Evolutionary conservation across 1,284 basidiomycete species (phyloP).

Genomic region (Cryptococcus sp.): DNA sequence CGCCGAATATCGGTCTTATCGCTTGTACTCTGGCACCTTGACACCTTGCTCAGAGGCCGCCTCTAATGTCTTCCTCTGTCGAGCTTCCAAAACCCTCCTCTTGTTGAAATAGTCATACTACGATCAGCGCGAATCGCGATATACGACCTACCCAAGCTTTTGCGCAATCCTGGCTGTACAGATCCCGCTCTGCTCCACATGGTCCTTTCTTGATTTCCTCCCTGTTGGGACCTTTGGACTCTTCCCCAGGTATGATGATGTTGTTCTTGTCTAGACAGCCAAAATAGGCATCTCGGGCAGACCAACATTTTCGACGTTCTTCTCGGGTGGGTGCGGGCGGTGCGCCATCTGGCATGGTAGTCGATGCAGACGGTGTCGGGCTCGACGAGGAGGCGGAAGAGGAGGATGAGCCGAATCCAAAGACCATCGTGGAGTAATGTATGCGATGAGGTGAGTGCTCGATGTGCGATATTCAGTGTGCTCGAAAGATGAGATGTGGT

Average conservation of each 20-base stretch:
- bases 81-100: slow-evolving; percentile 45
- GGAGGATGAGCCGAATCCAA: slow-evolving; percentile 15
- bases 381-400: slow-evolving; percentile 11
- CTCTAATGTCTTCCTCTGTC: slow-evolving; percentile 43
- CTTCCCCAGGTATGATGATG: slow-evolving; percentile 32
- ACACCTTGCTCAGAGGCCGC: slow-evolving; percentile 34
- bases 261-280: slow-evolving; percentile 42
- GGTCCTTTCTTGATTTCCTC: slow-evolving; percentile 16
- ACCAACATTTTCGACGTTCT: slow-evolving; percentile 46
- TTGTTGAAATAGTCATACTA: slow-evolving; percentile 51
- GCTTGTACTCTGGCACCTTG: neutral
- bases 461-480: neutral
- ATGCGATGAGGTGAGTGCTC: neutral
- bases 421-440: slow-evolving; percentile 1
- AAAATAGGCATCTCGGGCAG: slow-evolving; percentile 45
- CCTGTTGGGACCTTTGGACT: slow-evolving; percentile 26
- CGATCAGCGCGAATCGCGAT: neutral
- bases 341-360: neutral
- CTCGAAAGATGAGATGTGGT: neutral
- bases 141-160: slow-evolving; percentile 46
- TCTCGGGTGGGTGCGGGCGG: slow-evolving; percentile 42
- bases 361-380: neutral
- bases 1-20: no score
- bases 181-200: slow-evolving; percentile 37
- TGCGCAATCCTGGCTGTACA: slow-evolving; percentile 43